Conservation (phyloP, 805 yeast genomes). For the Metschnikowia baotianmanensis region DNA sequence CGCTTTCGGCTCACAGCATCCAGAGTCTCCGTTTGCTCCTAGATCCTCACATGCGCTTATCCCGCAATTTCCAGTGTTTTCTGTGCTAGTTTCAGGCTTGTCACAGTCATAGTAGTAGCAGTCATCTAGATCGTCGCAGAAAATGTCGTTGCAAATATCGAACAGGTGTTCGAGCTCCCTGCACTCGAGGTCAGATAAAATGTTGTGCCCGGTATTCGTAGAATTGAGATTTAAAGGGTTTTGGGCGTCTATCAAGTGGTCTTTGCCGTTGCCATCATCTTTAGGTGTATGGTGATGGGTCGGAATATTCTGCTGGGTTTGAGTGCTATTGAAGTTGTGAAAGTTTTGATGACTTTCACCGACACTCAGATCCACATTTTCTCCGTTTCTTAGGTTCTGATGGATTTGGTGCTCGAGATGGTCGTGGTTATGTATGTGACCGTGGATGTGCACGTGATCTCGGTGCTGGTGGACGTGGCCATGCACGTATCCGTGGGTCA, state of each 20-base stretch:
- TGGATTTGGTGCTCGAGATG: slow-evolving; percentile 27
- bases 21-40: background rate
- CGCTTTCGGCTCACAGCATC: too few species aligned
- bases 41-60: background rate
- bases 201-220: background rate
- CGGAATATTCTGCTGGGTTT: too few species aligned
- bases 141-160: slow-evolving; percentile 37
- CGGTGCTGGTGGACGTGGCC: slow-evolving; percentile 65
- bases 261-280: too few species aligned
- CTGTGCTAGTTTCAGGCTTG: too few species aligned
- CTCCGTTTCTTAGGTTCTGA: too few species aligned
- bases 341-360: too few species aligned
- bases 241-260: too few species aligned
- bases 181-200: slow-evolving; percentile 17
- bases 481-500: slow-evolving; percentile 56
- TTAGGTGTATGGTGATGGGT: too few species aligned
- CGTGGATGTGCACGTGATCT: slow-evolving; percentile 62
- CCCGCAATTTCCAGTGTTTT: background rate
- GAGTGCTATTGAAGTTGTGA: too few species aligned
- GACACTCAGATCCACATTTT: too few species aligned
- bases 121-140: slow-evolving; percentile 44
- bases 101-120: slow-evolving; percentile 40
- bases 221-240: too few species aligned
- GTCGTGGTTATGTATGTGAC: slow-evolving; percentile 59
- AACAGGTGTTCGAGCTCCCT: slow-evolving; percentile 29